phyloP scores from a whole-genome alignment of 179 eudicot species.

The Nepenthes alata region DNA sequence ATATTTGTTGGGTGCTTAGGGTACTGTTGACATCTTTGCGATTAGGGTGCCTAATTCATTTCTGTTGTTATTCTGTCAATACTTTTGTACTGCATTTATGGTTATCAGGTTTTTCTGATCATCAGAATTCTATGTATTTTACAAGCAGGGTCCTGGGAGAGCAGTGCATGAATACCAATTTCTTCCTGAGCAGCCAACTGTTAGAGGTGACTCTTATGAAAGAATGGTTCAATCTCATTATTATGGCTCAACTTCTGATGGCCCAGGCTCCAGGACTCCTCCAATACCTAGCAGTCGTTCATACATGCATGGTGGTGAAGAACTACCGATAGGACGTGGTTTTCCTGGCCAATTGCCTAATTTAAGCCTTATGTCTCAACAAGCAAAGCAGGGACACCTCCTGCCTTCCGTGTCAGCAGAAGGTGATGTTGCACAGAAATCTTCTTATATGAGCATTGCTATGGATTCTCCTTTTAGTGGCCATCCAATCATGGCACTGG shows the following conservation, averaged over 20 bases:
- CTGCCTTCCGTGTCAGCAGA: conserved; percentile 50
- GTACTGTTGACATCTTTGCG: no score
- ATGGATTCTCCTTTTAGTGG: conserved; percentile 38
- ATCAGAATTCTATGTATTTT: neutral
- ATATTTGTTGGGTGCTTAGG: no score
- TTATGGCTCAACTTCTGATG: conserved; percentile 47
- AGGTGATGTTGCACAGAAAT: conserved; percentile 27
- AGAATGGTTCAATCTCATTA: conserved; percentile 52
- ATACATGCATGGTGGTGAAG: conserved; percentile 41
- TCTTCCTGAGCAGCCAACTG: conserved; percentile 84
- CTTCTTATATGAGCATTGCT: conserved; percentile 27
- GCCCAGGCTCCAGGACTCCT: conserved; percentile 33
- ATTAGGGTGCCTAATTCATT: conserved; percentile 2
- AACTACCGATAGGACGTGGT: conserved; percentile 37
- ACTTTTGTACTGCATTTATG: neutral
- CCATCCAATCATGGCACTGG: conserved; percentile 40
- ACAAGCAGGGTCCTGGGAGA: conserved; percentile 50
- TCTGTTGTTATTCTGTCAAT: neutral
- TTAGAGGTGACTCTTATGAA: conserved; percentile 51
- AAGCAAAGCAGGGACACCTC: conserved; percentile 36
- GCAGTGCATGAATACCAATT: conserved; percentile 73
- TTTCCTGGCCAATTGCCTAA: conserved; percentile 39
- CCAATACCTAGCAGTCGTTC: conserved; percentile 41
- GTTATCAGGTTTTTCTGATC: neutral
- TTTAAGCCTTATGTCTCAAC: conserved; percentile 50